These are phyloP conservation scores for Pichia cactophila DNA, from an alignment of 1,139 yeast genomes.

Conservation along the genomic window DNA sequence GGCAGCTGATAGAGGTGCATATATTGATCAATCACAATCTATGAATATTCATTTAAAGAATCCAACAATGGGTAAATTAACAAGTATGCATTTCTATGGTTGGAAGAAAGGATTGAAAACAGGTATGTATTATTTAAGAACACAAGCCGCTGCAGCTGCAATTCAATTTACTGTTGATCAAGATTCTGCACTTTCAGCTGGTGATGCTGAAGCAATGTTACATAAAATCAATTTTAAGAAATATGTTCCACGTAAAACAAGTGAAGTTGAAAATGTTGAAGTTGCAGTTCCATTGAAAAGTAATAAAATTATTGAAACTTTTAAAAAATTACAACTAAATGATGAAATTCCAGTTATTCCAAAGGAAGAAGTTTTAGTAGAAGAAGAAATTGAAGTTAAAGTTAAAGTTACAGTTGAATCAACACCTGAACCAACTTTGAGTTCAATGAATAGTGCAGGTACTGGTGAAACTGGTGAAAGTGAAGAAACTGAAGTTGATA, in stretches of 20 bases:
- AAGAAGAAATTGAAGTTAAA: not conserved
- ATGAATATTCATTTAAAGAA: constrained; percentile 48
- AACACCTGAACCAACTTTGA: constrained; percentile 15
- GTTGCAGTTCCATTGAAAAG: constrained; percentile 29
- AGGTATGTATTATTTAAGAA: constrained; percentile 56
- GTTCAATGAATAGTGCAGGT: constrained; percentile 19
- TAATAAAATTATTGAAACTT: constrained; percentile 24
- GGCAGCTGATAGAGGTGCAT: constrained; percentile 57
- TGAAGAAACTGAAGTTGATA: constrained; percentile 43
- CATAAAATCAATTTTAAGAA: constrained; percentile 37
- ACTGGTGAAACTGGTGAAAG: constrained; percentile 21
- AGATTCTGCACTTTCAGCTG: constrained; percentile 39
- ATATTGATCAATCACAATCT: constrained; percentile 54
- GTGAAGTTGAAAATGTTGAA: constrained; percentile 29
- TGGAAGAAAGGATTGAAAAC: constrained; percentile 60
- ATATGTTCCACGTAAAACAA: constrained; percentile 24
- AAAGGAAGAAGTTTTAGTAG: not conserved
- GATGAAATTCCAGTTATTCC: constrained; percentile 19
- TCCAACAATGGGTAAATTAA: constrained; percentile 53
- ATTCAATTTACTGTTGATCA: constrained; percentile 53
- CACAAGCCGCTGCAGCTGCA: constrained; percentile 58
- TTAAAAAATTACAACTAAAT: constrained; percentile 22
- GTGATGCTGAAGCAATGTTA: constrained; percentile 44
- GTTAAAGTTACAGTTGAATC: constrained; percentile 14
- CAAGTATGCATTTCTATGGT: constrained; percentile 54